phyloP scores from a whole-genome alignment of 768 basidiomycete genomes.

The Kwoniella dejecticola region DNA sequence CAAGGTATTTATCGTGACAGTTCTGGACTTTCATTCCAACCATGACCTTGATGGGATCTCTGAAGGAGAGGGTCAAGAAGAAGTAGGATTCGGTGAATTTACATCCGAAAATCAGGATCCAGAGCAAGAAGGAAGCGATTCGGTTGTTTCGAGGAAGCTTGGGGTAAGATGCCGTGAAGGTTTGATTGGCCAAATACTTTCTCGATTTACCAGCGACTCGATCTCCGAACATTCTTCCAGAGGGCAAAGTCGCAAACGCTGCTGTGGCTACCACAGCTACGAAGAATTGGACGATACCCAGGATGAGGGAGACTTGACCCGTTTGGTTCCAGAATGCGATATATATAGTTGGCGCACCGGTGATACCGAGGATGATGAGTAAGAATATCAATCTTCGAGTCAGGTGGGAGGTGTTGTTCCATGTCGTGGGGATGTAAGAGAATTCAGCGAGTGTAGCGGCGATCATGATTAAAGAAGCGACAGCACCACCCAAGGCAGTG shows the following conservation, averaged over 20 bases:
- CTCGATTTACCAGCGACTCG: conserved; percentile 91
- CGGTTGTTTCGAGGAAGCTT: conserved; percentile 66
- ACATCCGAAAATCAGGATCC: conserved; percentile 93
- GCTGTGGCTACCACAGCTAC: conserved; percentile 83
- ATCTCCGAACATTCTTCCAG: conserved; percentile 98
- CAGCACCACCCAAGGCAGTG: conserved; percentile 89
- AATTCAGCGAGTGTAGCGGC: conserved; percentile 91
- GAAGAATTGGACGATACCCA: conserved; percentile 95
- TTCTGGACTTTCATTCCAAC: conserved; percentile 92
- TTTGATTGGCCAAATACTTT: conserved; percentile 97
- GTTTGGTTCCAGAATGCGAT: conserved; percentile 78
- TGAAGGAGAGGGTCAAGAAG: conserved; percentile 93
- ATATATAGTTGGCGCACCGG: conserved; percentile 91
- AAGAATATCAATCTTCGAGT: conserved; percentile 88
- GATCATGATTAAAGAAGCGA: conserved; percentile 96
- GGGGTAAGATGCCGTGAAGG: conserved; percentile 96
- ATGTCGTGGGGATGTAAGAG: conserved; percentile 95
- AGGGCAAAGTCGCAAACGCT: conserved; percentile 87
- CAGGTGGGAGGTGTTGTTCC: conserved; percentile 97
- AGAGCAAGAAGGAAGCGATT: conserved; percentile 76
- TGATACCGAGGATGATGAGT: conserved; percentile 82
- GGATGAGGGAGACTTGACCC: conserved; percentile 73
- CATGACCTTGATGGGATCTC: conserved; percentile 91
- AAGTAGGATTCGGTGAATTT: conserved; percentile 98
- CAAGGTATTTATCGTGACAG: conserved; percentile 84